These are phyloP conservation scores for Amanita thiersii DNA, from an alignment of 768 basidiomycete genomes.

Conservation along the genomic window DNA sequence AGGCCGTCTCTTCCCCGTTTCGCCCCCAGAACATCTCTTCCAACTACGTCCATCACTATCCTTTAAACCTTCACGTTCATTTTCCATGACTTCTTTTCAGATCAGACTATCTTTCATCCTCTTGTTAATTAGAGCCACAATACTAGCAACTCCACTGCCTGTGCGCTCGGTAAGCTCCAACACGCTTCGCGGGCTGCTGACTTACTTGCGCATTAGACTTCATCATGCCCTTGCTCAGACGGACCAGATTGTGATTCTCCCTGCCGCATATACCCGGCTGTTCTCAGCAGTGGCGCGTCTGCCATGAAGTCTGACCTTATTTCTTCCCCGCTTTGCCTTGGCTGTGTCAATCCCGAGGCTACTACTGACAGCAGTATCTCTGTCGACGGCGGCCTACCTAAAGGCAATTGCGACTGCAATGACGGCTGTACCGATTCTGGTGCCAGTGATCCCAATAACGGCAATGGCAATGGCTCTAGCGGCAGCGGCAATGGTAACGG, in stretches of 20 bases:
- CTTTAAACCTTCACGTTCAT: constrained; percentile 2
- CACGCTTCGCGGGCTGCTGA: too few relatives aligned
- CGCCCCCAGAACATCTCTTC: not conserved
- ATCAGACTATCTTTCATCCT: constrained; percentile 9
- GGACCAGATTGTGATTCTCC: too few relatives aligned
- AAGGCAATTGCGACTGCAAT: too few relatives aligned
- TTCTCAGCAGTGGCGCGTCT: too few relatives aligned
- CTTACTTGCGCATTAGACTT: not conserved
- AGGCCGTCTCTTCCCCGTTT: not conserved
- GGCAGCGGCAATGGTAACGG: too few relatives aligned
- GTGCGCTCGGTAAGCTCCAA: constrained; percentile 3
- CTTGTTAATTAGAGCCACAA: not conserved
- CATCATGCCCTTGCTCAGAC: not conserved
- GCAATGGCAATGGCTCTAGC: too few relatives aligned
- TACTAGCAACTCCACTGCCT: constrained; percentile 3
- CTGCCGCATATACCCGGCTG: not conserved
- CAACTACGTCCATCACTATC: constrained; percentile 2
- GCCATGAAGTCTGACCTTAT: too few relatives aligned
- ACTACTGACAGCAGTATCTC: not conserved
- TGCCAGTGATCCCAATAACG: too few relatives aligned
- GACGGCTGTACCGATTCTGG: too few relatives aligned
- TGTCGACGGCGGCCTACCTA: not conserved
- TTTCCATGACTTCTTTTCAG: constrained; percentile 7
- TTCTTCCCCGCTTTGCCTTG: too few relatives aligned
- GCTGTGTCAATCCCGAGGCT: not conserved